Evolutionary conservation across 2,329 filamentous ascomycete genomes (phyloP).

Genomic region (Phialemoniopsis sp.): DNA sequence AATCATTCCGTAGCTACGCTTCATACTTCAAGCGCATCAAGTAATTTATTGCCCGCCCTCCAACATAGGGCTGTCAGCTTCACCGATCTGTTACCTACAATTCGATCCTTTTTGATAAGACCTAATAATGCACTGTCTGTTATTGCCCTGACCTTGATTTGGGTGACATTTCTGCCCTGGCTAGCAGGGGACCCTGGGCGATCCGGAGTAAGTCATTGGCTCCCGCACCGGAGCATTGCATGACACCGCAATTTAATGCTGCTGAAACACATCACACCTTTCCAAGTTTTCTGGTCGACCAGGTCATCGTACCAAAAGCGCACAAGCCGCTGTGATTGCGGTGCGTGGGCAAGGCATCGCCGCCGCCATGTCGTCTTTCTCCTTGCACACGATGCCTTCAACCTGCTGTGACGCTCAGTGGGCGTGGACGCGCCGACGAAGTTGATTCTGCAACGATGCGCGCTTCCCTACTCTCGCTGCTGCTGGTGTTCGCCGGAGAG

Average conservation of each 20-base stretch:
- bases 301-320: neutral
- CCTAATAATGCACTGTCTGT: neutral
- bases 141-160: neutral
- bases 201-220: neutral
- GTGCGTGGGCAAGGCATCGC: neutral
- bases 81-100: no score
- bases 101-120: neutral
- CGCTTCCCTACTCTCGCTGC: neutral
- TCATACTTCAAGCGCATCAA: no score
- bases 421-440: no score
- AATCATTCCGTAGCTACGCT: no score
- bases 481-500: neutral
- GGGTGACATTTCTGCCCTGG: neutral
- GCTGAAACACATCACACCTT: slow-evolving; percentile 1
- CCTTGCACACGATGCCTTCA: neutral
- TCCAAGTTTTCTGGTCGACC: neutral
- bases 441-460: neutral
- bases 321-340: neutral
- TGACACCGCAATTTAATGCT: neutral
- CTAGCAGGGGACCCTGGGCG: neutral
- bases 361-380: neutral
- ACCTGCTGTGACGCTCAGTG: no score
- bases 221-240: neutral
- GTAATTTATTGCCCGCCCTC: no score
- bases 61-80: no score